Percentiles rank a stretch among this genome's conserved stretches.
These are phyloP conservation scores for Tylopilus sp. DNA, from an alignment of 1,284 basidiomycete species.

Conservation along the genomic window DNA sequence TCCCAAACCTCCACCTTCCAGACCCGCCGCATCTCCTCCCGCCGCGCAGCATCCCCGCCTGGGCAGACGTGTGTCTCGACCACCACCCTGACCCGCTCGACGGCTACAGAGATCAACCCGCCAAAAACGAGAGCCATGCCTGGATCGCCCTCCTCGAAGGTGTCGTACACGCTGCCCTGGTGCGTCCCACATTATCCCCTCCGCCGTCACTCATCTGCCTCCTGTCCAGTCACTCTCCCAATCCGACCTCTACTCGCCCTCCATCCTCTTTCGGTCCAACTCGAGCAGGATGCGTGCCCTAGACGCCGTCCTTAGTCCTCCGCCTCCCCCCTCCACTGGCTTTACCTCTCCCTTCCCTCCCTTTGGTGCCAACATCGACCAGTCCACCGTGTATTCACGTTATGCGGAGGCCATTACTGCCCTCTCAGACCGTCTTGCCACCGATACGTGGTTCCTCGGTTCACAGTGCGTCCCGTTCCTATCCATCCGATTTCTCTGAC, in stretches of 20 bases:
- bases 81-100: conserved; percentile 48
- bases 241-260: conserved; percentile 33
- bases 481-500: conserved; percentile 5
- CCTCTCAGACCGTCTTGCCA: conserved; percentile 67
- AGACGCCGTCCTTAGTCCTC: conserved; percentile 51
- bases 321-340: conserved; percentile 67
- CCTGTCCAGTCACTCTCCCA: conserved; percentile 44
- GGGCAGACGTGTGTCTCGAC: conserved; percentile 55
- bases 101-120: conserved; percentile 56
- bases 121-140: conserved; percentile 69
- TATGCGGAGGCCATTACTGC: conserved; percentile 71
- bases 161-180: conserved; percentile 68
- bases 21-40: conserved; percentile 52
- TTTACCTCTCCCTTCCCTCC: conserved; percentile 57
- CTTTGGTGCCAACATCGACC: conserved; percentile 54
- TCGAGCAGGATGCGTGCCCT: conserved; percentile 35
- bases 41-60: conserved; percentile 62
- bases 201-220: conserved; percentile 1
- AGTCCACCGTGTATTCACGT: conserved; percentile 46
- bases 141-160: conserved; percentile 76
- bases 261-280: conserved; percentile 36
- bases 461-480: conserved; percentile 53
- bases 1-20: conserved; percentile 63
- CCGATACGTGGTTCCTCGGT: conserved; percentile 74
- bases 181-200: conserved; percentile 35